Conservation (phyloP, 768 basidiomycete genomes). For the Leccinellum rugosiceps region DNA sequence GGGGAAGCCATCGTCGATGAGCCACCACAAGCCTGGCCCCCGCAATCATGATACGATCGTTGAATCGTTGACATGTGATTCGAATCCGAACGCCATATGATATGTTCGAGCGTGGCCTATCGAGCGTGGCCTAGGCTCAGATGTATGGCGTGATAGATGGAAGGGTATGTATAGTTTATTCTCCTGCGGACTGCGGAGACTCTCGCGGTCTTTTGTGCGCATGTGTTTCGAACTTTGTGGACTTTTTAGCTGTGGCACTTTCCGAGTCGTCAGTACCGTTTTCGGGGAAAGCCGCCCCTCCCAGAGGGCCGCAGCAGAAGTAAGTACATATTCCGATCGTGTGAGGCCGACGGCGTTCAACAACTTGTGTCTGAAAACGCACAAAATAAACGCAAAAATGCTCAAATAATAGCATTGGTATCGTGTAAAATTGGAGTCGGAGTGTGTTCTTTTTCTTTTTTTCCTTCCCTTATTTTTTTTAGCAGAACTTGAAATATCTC, state of each 20-base stretch:
- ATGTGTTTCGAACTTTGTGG: background rate
- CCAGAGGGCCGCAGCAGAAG: background rate
- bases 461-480: too few relatives aligned
- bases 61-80: background rate
- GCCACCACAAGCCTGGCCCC: background rate
- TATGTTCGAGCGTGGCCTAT: too few relatives aligned
- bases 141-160: background rate
- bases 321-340: background rate
- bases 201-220: background rate
- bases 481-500: too few relatives aligned
- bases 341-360: background rate
- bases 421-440: background rate
- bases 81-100: background rate
- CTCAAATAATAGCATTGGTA: background rate
- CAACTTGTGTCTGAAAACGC: background rate
- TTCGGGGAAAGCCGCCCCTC: too few relatives aligned
- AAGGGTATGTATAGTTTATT: background rate
- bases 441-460: background rate
- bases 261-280: background rate
- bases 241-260: background rate
- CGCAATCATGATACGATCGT: background rate
- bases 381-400: background rate
- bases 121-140: too few relatives aligned
- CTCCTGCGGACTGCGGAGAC: background rate
- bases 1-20: background rate